Evolutionary conservation across 768 basidiomycete species (phyloP), one percentile per base, ranked within the genome.

Genomic region (Kwoniella dendrophila): DNA sequence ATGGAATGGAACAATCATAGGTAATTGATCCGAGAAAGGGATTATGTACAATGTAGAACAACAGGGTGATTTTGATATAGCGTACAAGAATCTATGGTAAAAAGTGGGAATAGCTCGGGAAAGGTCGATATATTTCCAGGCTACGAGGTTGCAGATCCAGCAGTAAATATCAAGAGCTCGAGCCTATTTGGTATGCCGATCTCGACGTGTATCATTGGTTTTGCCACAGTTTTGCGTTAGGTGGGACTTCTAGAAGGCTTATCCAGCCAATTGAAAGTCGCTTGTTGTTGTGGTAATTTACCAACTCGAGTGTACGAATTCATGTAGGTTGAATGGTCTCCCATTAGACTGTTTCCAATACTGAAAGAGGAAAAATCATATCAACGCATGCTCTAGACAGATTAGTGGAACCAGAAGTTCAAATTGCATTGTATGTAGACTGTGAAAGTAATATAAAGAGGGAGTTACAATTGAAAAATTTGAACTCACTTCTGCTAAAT

Each of bases 401-500:
- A 2, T 7, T 12, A 18, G 11, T 1, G n/a, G 20, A 16, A 12
- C 6, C 11, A n/a, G 45, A 27, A 7, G 16, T 24, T 55, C 38
- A 55, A n/a, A n/a, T n/a, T n/a, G 38, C 54, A 29, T 34, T 27
- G 20, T 36, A n/a, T 4, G 2, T n/a, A 16, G 7, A 18, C 18
- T n/a, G 43, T 44, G 47, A 27, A 16, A 11, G 47, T 14, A 2
- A 29, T 14, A 3, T 12, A n/a, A 26, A 27, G 16, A 49, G n/a
- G 24, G 11, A 44, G 10, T 22, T 6, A 48, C 12, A 47, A n/a
- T 41, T 2, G 14, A 16, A 10, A 22, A 38, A 6, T 16, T 32
- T 11, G 32, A 22, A 64, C 69, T 44, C 45, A 73, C 72, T 64
- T 54, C 30, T 22, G 67, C 72, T 12, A 73, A 51, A 32, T 68